Percentiles rank a stretch among this genome's conserved stretches.
phyloP scores from a whole-genome alignment of 169 alveolate genomes.

The Plasmodium ovale region DNA sequence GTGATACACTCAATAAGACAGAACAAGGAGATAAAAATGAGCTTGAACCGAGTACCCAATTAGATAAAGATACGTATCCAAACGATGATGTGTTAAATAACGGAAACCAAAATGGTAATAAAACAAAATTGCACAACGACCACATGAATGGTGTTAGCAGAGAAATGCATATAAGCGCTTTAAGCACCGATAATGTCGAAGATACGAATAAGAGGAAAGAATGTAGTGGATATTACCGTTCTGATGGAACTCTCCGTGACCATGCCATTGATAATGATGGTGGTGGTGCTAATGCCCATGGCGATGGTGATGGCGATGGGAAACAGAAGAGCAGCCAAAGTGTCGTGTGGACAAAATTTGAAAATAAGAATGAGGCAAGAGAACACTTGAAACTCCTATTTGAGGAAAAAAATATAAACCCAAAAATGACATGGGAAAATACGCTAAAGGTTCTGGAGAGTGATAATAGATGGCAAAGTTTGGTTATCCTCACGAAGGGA shows the following conservation, averaged over 20 bases:
- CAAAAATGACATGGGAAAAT: conserved; percentile 84
- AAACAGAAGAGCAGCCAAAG: not conserved
- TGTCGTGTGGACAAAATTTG: conserved; percentile 65
- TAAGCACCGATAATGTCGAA: conserved; percentile 17
- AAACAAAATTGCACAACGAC: not conserved
- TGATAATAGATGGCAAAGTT: conserved; percentile 82
- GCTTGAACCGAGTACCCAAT: not conserved
- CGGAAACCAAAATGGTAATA: not conserved
- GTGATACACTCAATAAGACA: not conserved
- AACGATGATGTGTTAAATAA: not conserved
- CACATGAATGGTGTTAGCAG: not conserved
- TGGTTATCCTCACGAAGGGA: conserved; percentile 84
- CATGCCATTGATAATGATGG: not conserved
- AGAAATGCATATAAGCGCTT: not conserved
- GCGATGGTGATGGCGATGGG: too few species aligned
- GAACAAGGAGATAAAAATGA: conserved; percentile 9
- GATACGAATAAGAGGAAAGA: conserved; percentile 28
- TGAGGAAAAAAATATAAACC: conserved; percentile 82
- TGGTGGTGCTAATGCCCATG: too few species aligned
- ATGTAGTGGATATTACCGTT: too few species aligned
- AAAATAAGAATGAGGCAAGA: conserved; percentile 82
- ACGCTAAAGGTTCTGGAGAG: conserved; percentile 80
- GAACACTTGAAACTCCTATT: conserved; percentile 79
- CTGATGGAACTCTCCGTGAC: too few species aligned
- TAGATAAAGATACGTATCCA: not conserved